Base-by-base conservation (phyloP, 805 yeast species). In the Isabelozyma pseudorhagii region DNA sequence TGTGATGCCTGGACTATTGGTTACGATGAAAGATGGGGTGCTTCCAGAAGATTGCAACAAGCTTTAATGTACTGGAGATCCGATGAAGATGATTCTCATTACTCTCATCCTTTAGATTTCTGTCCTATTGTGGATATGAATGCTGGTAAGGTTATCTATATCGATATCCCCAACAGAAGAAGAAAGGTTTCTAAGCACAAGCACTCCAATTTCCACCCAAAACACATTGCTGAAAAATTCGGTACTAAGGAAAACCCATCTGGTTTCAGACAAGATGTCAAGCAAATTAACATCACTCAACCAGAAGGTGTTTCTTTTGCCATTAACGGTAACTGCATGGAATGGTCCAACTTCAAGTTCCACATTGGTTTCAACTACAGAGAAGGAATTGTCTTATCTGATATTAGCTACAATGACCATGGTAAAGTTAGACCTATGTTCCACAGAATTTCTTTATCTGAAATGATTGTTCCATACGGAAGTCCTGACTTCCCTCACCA, bases 391-490 rank as follows among this genome's bases (percentile, higher is more conserved):
- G 93, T 87, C 29, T 77, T 87, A 54, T 80, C 85, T 57, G 91
- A 87, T 68, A 78, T 87, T 61, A 69, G 79, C 38, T 87, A 83
- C 77, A 84, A 86, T 61, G 93, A 87, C 64, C 89, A 84, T 57
- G 92, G 91, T 47, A 78, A 80, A 42, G 83, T 75, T 45, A 77
- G 91, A 68, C 86, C 92, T 40, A 68, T 87, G 48, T 87, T 87
- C 80, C 90, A 87, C 75, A 78, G 94, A 68, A 76, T 87, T 60
- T 87, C 93, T 3, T 72, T 87, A 52, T 75, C 87, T 38, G 94
- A 87, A 72, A 87, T 87, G 93, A 84, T 87, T 70, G 94, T 87
- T 51, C 94, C 94, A 21, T 87, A 87, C 62, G 94, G 94, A 48
- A 75, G 77, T 53, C 94, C 94, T 50, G 85, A 81, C 56, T 83